Percentiles rank a stretch among this genome's conserved stretches.
phyloP scores from a whole-genome alignment of 2,329 filamentous ascomycete species.

The Aureobasidium zeae region DNA sequence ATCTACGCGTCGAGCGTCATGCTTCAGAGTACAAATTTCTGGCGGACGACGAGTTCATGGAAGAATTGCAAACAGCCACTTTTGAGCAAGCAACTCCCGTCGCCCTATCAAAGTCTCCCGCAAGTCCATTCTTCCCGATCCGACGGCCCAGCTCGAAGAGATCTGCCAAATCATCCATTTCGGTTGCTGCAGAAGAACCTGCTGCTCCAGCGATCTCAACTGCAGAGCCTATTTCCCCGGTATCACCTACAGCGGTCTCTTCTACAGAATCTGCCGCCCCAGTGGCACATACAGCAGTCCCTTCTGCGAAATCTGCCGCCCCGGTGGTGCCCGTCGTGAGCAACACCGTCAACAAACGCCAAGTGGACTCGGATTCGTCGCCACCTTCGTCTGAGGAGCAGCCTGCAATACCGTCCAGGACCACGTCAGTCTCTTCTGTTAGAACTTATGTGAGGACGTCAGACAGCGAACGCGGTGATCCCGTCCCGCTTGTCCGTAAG shows the following conservation, averaged over 20 bases:
- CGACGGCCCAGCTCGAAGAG: constrained; percentile 23
- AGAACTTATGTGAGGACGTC: neutral
- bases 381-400: neutral
- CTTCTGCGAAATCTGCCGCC: constrained; percentile 2
- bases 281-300: neutral
- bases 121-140: constrained; percentile 51
- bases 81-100: constrained; percentile 76
- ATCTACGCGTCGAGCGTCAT: constrained; percentile 30
- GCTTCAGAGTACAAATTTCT: constrained; percentile 41
- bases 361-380: neutral
- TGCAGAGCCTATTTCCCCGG: no score
- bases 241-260: constrained; percentile 2
- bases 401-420: neutral
- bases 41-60: constrained; percentile 61
- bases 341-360: constrained; percentile 1
- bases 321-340: constrained; percentile 1
- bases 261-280: constrained; percentile 3
- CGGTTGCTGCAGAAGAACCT: constrained; percentile 15
- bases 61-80: constrained; percentile 73
- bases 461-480: constrained; percentile 3
- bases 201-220: no score
- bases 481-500: constrained; percentile 37
- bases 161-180: constrained; percentile 20
- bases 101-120: constrained; percentile 72
- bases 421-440: constrained; percentile 4